These are phyloP conservation scores for Parietaria judaica DNA, from an alignment of 306 rosid genomes.

Conservation along the genomic window DNA sequence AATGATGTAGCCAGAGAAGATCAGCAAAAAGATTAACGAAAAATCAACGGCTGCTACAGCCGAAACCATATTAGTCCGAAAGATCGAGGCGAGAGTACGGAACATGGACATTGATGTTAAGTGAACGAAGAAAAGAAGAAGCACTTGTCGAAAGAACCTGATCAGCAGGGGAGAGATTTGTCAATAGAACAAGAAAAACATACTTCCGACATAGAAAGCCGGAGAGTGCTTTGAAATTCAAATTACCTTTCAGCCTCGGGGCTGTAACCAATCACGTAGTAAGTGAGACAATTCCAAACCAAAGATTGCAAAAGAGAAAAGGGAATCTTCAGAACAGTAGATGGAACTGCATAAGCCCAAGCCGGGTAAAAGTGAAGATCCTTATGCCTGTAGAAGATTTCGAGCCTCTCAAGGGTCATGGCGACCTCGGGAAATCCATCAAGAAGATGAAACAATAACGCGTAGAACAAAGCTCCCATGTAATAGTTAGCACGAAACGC, in stretches of 20 bases:
- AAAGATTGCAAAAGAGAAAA: slow-evolving; percentile 31
- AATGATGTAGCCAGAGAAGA: slow-evolving; percentile 34
- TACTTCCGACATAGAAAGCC: no score
- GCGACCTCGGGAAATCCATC: slow-evolving; percentile 40
- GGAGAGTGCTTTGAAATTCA: neutral
- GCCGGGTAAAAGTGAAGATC: slow-evolving; percentile 36
- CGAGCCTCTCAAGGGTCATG: slow-evolving; percentile 34
- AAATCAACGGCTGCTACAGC: slow-evolving; percentile 17
- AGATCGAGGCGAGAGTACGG: slow-evolving; percentile 30
- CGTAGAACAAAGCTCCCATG: slow-evolving; percentile 36
- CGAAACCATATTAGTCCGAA: slow-evolving; percentile 17
- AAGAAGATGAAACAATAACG: slow-evolving; percentile 21
- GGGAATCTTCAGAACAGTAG: slow-evolving; percentile 36
- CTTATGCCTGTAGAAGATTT: slow-evolving; percentile 38
- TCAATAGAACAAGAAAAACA: no score
- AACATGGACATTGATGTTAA: slow-evolving; percentile 29
- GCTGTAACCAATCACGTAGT: slow-evolving; percentile 41
- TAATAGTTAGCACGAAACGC: slow-evolving; percentile 24
- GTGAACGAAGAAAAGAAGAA: slow-evolving; percentile 27
- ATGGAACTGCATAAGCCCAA: slow-evolving; percentile 48
- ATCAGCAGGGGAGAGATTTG: no score
- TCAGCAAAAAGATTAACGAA: slow-evolving; percentile 16
- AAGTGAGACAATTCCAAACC: slow-evolving; percentile 41
- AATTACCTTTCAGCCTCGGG: slow-evolving; percentile 30
- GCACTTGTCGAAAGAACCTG: slow-evolving; percentile 30